phyloP scores from a whole-genome alignment of 176 grass and related monocot species.

The Oryza punctata region DNA sequence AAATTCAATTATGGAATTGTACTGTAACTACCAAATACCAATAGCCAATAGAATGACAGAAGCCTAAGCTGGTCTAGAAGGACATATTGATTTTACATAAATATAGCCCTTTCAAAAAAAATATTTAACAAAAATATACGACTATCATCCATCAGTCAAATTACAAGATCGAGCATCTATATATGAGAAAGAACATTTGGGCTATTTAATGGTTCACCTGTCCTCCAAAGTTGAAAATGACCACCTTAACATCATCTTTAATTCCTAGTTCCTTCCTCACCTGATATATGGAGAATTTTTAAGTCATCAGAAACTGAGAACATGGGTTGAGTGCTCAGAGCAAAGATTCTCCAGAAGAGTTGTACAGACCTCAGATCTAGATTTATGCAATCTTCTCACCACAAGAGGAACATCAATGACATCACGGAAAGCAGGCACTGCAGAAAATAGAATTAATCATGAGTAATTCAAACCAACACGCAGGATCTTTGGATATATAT shows the following conservation, averaged over 20 bases:
- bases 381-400: conserved; percentile 84
- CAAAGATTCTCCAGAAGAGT: conserved; percentile 9
- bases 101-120: not conserved
- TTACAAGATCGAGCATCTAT: not conserved
- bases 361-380: conserved; percentile 65
- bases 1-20: not conserved
- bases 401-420: conserved; percentile 97
- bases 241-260: conserved; percentile 78
- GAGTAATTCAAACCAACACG: not conserved
- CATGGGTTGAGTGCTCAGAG: not conserved
- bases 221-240: conserved; percentile 99
- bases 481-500: not conserved
- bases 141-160: not conserved
- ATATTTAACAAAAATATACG: not conserved
- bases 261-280: conserved; percentile 88
- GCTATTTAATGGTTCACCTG: conserved; percentile 57
- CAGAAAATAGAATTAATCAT: conserved; percentile 41
- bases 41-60: not conserved
- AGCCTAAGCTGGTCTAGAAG: not conserved
- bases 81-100: not conserved
- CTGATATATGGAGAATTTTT: conserved; percentile 46
- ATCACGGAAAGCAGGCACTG: conserved; percentile 95
- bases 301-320: conserved; percentile 34
- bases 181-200: not conserved
- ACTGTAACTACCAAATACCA: not conserved